A percentile compares a stretch with the other conserved stretches of the same genome.
Conservation (phyloP, 2,329 filamentous ascomycete genomes). For the Aaosphaeria arxii region DNA sequence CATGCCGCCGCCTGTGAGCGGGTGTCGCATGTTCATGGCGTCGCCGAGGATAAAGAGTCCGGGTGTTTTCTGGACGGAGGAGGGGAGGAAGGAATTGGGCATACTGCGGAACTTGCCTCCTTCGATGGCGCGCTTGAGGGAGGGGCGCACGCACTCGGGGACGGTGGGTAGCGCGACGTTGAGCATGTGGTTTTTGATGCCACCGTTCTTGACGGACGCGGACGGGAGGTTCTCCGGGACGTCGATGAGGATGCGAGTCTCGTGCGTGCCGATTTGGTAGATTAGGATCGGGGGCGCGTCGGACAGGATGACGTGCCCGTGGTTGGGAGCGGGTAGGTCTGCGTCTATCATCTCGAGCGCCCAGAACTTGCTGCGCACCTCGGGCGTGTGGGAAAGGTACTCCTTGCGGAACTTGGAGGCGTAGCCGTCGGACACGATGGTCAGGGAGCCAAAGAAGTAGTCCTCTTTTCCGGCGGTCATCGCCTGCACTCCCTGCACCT, state of each 20-base stretch:
- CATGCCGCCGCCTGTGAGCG: slow-evolving; percentile 95
- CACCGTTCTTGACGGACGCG: slow-evolving; percentile 71
- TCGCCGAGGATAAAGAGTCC: slow-evolving; percentile 85
- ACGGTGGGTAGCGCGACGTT: slow-evolving; percentile 78
- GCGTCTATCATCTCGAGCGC: slow-evolving; percentile 90
- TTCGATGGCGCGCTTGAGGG: slow-evolving; percentile 73
- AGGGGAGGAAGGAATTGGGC: slow-evolving; percentile 93
- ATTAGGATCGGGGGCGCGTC: slow-evolving; percentile 77
- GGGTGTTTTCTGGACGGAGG: slow-evolving; percentile 66
- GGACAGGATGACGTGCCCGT: slow-evolving; percentile 86
- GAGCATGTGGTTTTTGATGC: slow-evolving; percentile 78
- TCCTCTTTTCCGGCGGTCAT: slow-evolving; percentile 65
- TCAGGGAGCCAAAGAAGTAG: slow-evolving; percentile 81
- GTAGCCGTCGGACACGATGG: slow-evolving; percentile 89
- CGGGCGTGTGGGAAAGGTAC: slow-evolving; percentile 63
- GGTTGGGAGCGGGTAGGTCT: slow-evolving; percentile 68
- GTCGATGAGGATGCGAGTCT: slow-evolving; percentile 87
- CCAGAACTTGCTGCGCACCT: slow-evolving; percentile 85
- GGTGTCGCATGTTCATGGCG: slow-evolving; percentile 99
- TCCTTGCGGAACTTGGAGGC: slow-evolving; percentile 86
- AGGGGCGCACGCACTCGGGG: slow-evolving; percentile 67
- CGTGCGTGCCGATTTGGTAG: slow-evolving; percentile 94
- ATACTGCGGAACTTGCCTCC: slow-evolving; percentile 78
- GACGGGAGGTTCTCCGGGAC: slow-evolving; percentile 74
- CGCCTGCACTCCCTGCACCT: slow-evolving; percentile 81